Evolutionary conservation across 768 basidiomycete species (phyloP).

Genomic region (Crucibulum laeve): DNA sequence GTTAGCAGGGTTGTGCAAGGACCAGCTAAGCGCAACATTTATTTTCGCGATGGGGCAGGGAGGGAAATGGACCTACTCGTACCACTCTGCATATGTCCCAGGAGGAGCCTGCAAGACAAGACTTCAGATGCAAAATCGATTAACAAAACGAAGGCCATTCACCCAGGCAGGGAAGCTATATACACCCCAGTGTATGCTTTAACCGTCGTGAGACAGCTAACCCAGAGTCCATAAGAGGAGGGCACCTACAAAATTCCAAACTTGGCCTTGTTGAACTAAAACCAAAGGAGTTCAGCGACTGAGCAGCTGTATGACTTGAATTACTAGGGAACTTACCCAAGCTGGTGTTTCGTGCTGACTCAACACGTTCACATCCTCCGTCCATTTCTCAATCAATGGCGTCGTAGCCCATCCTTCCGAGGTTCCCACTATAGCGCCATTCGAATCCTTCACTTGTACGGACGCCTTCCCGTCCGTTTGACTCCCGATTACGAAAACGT

Average conservation of each 20-base stretch:
- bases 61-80: conserved; percentile 32
- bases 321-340: conserved; percentile 34
- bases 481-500: conserved; percentile 41
- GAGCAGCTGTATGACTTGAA: neutral
- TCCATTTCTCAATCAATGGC: conserved; percentile 36
- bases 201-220: conserved; percentile 2
- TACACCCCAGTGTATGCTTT: conserved; percentile 46
- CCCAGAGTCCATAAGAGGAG: neutral
- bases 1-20: conserved; percentile 30
- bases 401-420: conserved; percentile 32
- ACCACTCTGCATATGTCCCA: conserved; percentile 50
- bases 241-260: conserved; percentile 50
- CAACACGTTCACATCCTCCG: conserved; percentile 27
- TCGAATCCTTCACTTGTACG: conserved; percentile 25
- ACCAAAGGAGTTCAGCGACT: neutral
- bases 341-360: conserved; percentile 46
- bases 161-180: conserved; percentile 45
- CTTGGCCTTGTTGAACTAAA: conserved; percentile 48
- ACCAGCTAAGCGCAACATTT: conserved; percentile 22
- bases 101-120: conserved; percentile 27
- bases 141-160: neutral
- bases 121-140: neutral
- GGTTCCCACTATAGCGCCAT: conserved; percentile 28
- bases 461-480: conserved; percentile 20
- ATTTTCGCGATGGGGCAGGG: neutral